Evolutionary conservation across 306 rosid species (phyloP).

Genomic region (Carpinus fangiana): DNA sequence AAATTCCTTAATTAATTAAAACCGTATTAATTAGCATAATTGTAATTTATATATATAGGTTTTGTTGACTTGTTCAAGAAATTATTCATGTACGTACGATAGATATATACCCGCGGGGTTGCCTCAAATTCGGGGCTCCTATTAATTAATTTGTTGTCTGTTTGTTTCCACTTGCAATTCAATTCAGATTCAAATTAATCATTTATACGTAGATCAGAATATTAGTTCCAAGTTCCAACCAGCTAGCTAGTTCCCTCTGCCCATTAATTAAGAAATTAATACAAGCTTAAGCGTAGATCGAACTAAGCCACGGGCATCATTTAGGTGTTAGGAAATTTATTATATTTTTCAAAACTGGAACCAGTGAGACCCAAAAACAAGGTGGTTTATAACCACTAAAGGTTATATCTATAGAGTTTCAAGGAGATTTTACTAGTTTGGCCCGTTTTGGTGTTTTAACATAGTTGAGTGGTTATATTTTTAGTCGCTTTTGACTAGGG

Average conservation of each 20-base stretch:
- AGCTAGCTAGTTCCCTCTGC: neutral
- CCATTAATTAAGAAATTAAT: neutral
- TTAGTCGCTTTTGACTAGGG: too few relatives aligned
- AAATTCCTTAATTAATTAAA: conserved; percentile 8
- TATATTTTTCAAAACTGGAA: too few relatives aligned
- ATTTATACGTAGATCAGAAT: neutral
- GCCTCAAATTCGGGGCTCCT: conserved; percentile 47
- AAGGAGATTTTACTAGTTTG: too few relatives aligned
- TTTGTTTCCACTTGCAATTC: conserved; percentile 22
- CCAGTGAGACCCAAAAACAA: too few relatives aligned
- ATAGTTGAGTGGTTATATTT: too few relatives aligned
- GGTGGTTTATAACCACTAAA: too few relatives aligned
- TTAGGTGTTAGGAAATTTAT: too few relatives aligned
- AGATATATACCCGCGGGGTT: too few relatives aligned
- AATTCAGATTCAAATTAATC: conserved; percentile 24
- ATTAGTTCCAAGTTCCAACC: neutral
- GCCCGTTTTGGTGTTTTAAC: too few relatives aligned
- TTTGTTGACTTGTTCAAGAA: conserved; percentile 41
- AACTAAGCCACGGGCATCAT: too few relatives aligned
- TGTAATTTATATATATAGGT: neutral
- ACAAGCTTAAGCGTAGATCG: neutral
- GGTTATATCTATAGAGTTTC: too few relatives aligned
- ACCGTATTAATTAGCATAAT: neutral
- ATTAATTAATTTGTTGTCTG: conserved; percentile 20
- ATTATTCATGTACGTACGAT: neutral